Evolutionary conservation across 495 filamentous ascomycete species (phyloP).

Genomic region (Baudoinia panamericana): DNA sequence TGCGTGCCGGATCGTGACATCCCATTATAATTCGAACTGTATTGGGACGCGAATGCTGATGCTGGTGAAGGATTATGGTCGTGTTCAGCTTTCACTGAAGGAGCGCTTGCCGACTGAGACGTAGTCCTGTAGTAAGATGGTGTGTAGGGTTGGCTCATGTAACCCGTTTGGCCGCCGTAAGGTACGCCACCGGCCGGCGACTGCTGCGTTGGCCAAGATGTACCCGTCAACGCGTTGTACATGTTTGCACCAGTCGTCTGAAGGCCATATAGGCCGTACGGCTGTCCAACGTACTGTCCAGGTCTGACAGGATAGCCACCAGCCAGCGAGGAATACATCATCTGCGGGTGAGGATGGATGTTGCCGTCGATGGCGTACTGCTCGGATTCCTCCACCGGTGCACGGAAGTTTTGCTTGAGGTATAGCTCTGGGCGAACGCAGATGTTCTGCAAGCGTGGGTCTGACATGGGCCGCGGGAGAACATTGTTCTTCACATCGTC

Average conservation of each 20-base stretch:
- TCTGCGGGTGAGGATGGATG: constrained; percentile 15
- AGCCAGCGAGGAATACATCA: constrained; percentile 13
- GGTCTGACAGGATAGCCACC: constrained; percentile 13
- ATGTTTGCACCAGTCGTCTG: not conserved
- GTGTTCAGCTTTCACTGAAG: constrained; percentile 11
- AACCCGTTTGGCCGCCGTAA: constrained; percentile 8
- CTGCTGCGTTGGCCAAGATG: constrained; percentile 13
- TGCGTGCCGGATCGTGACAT: constrained; percentile 4
- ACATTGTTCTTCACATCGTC: constrained; percentile 53
- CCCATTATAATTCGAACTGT: constrained; percentile 2
- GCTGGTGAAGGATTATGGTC: not conserved
- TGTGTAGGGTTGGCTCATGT: constrained; percentile 2
- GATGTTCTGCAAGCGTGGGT: constrained; percentile 41
- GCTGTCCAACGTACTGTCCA: constrained; percentile 14
- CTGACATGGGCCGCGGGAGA: constrained; percentile 50
- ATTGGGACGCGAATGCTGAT: constrained; percentile 6
- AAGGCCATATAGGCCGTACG: constrained; percentile 7
- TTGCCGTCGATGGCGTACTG: constrained; percentile 15
- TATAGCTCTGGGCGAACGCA: constrained; percentile 46
- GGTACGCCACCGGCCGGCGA: not conserved
- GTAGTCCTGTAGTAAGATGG: constrained; percentile 4
- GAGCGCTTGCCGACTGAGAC: not conserved
- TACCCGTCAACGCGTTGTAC: constrained; percentile 8
- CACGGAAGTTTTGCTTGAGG: constrained; percentile 56
- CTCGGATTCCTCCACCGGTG: constrained; percentile 38